phyloP scores from a whole-genome alignment of 2,329 filamentous ascomycete genomes.

The Knoxdaviesia capensis region DNA sequence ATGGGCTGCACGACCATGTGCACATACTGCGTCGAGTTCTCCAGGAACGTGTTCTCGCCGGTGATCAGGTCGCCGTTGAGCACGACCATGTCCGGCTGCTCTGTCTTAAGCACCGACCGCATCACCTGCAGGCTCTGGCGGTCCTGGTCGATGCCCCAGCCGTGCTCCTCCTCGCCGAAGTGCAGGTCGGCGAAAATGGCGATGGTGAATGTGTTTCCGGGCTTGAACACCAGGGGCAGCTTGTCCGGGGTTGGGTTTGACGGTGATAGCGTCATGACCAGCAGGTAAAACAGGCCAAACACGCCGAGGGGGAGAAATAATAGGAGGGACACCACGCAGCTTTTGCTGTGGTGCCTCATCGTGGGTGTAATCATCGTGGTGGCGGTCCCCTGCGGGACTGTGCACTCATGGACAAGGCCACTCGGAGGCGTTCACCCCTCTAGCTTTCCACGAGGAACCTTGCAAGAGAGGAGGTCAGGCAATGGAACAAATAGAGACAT shows the following conservation, averaged over 20 bases:
- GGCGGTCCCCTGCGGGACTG: too few relatives aligned
- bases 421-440: too few relatives aligned
- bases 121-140: conserved; percentile 35
- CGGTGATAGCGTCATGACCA: conserved; percentile 1
- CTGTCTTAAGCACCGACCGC: conserved; percentile 32
- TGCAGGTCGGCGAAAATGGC: conserved; percentile 51
- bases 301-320: background rate
- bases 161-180: conserved; percentile 42
- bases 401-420: too few relatives aligned
- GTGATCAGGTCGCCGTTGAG: conserved; percentile 55
- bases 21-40: conserved; percentile 30
- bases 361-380: background rate
- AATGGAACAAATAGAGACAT: too few relatives aligned
- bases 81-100: conserved; percentile 39
- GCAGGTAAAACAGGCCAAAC: conserved; percentile 1
- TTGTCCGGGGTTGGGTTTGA: background rate
- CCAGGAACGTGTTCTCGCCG: conserved; percentile 36
- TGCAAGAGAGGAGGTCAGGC: too few relatives aligned
- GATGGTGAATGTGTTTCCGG: conserved; percentile 9
- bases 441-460: too few relatives aligned
- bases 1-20: conserved; percentile 39
- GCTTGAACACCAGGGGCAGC: background rate
- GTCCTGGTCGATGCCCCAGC: conserved; percentile 32
- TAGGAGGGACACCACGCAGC: background rate
- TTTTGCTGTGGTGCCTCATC: background rate